phyloP scores from a whole-genome alignment of 352 stramenopile genomes.

The Pythium diclinum region DNA sequence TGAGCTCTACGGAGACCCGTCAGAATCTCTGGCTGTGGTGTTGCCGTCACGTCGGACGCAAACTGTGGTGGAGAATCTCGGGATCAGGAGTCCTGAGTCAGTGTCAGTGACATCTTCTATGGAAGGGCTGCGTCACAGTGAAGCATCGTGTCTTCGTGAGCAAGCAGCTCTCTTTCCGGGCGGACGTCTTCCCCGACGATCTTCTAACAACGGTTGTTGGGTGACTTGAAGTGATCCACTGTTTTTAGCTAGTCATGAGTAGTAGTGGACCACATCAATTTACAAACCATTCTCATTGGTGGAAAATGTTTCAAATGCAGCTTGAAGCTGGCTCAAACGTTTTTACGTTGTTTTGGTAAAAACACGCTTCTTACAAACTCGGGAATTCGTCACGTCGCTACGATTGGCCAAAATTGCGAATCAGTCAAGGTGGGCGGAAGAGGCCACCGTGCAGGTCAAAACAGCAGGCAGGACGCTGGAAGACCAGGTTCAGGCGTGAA shows the following conservation, averaged over 20 bases:
- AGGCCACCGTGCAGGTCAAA: not conserved
- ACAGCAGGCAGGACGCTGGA: slow-evolving; percentile 4
- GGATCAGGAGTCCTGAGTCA: not conserved
- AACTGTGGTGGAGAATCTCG: not conserved
- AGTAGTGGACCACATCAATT: not conserved
- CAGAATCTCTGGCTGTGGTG: not conserved
- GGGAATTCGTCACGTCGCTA: not conserved
- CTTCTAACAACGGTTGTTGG: not conserved
- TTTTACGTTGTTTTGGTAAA: not conserved
- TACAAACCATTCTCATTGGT: not conserved
- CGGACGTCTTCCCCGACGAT: too few relatives aligned
- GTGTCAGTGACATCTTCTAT: too few relatives aligned
- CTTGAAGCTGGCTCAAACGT: not conserved
- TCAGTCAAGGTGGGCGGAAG: not conserved
- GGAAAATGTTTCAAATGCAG: not conserved
- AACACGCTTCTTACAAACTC: not conserved
- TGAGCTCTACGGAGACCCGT: slow-evolving; percentile 5
- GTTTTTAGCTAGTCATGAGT: not conserved
- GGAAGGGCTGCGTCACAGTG: too few relatives aligned
- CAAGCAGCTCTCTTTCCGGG: too few relatives aligned
- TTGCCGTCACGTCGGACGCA: not conserved
- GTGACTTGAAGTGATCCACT: slow-evolving; percentile 2
- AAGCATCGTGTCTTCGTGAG: too few relatives aligned
- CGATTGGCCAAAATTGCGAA: not conserved
- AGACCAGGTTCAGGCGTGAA: not conserved